These are phyloP conservation scores for Pleurotus ostreatus DNA, from an alignment of 768 basidiomycete genomes.

Conservation along the genomic window DNA sequence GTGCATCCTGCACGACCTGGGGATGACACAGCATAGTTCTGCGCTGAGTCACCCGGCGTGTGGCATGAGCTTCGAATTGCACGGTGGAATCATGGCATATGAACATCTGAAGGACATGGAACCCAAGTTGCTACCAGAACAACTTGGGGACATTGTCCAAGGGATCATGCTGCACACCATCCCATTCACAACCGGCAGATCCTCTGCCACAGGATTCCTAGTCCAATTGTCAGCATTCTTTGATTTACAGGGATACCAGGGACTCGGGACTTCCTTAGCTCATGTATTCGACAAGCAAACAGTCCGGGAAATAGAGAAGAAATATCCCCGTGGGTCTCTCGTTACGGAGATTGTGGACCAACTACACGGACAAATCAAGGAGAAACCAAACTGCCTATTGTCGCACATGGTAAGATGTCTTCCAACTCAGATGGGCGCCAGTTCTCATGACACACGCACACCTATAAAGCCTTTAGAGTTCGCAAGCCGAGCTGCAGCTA, in stretches of 20 bases:
- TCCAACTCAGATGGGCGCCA: not conserved
- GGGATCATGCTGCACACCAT: constrained; percentile 18
- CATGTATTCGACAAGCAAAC: constrained; percentile 11
- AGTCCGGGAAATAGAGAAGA: constrained; percentile 16
- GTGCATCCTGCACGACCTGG: constrained; percentile 14
- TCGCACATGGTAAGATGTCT: constrained; percentile 8
- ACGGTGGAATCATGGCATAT: constrained; percentile 14
- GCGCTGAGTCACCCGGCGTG: constrained; percentile 11
- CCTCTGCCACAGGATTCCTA: constrained; percentile 13
- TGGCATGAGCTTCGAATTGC: constrained; percentile 15
- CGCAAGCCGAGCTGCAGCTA: constrained; percentile 2
- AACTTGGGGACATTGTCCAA: constrained; percentile 17
- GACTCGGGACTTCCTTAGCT: constrained; percentile 8
- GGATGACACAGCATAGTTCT: constrained; percentile 4
- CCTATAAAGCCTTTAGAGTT: constrained; percentile 3
- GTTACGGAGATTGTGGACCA: constrained; percentile 8
- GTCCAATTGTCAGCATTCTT: constrained; percentile 13
- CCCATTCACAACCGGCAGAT: constrained; percentile 11
- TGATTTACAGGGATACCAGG: constrained; percentile 15
- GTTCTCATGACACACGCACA: not conserved
- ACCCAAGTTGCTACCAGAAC: constrained; percentile 5
- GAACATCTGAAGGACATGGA: constrained; percentile 11
- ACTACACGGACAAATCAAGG: constrained; percentile 7
- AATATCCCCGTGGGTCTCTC: constrained; percentile 12
- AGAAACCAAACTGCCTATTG: constrained; percentile 15